These are phyloP conservation scores for Ascochyta lentis DNA, from an alignment of 2,329 filamentous ascomycete genomes.

Conservation along the genomic window DNA sequence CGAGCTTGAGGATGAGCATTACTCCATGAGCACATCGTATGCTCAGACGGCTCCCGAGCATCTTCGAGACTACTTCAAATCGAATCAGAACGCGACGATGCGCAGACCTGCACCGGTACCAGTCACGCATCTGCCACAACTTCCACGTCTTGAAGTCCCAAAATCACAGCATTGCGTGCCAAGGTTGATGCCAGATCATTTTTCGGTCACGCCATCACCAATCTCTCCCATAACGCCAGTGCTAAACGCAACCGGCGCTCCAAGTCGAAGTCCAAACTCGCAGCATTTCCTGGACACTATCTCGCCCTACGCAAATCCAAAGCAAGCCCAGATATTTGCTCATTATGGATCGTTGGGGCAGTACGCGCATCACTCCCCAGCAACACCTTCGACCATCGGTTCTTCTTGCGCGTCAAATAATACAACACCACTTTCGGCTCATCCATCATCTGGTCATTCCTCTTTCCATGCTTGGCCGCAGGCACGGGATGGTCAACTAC, in stretches of 20 bases:
- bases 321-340: not conserved
- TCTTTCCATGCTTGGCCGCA: constrained; percentile 1
- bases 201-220: constrained; percentile 1
- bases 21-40: not conserved
- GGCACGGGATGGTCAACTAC: not conserved
- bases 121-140: not conserved
- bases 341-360: not conserved
- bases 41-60: not conserved
- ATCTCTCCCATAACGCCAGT: constrained; percentile 11
- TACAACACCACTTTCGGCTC: constrained; percentile 2
- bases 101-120: not conserved
- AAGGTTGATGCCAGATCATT: not conserved
- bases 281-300: not conserved
- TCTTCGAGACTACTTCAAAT: not conserved
- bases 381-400: not conserved
- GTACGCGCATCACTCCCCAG: not conserved
- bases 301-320: not conserved
- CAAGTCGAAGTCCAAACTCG: not conserved
- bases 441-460: not conserved
- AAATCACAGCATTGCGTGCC: not conserved
- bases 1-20: not conserved
- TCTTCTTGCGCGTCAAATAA: not conserved
- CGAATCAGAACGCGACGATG: not conserved
- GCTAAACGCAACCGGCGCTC: not conserved
- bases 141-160: constrained; percentile 11